Evolutionary conservation across 148 eudicot genomes (phyloP), one percentile per base, ranked within the genome.

Genomic region (Camellia lanceoleosa): DNA sequence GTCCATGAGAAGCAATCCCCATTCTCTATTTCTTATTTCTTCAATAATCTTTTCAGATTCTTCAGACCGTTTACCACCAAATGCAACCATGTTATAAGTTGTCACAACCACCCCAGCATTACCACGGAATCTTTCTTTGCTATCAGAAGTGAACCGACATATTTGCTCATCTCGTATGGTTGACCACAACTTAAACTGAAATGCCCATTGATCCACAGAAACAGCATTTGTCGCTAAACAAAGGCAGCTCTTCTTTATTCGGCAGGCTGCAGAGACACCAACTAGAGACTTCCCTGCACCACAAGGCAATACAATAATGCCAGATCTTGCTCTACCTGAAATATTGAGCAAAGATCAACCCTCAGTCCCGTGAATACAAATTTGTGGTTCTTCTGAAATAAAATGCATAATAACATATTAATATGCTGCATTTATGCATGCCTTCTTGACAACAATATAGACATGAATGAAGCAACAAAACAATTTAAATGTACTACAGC

Each of bases 261-360:
- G 90, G 81, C 91, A 83, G 74, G 99, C 99, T 44, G 99, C 99
- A 80, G 99, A 93, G 20, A 96, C 99, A 85, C 99, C 99, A 76
- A 96, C 98, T 38, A 96, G 89, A 81, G 99, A 96, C 90, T 96
- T 96, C 77, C 99, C 99, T 2, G 99, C 99, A 89, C 99, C 99
- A 83, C 99, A 96, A 1, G 99, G 98, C 74, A 96, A 85, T 71
- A 96, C 99, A 84, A 96, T 96, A 79, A 96, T 96, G 38, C 99
- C 99, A 83, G 99, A 96, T 80, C 99, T 87, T 19, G 99, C 99
- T 85, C 99, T 93, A 51, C 99, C 99, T 96, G 91, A 58, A 76
- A 88, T 42, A 30, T 12, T 52, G 46, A 74, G 8, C 47, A 51
- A 20, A 5, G 30, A 60, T 15, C 7, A 69, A 69, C 18, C 14